A percentile compares a stretch with the other conserved stretches of the same genome.
Evolutionary conservation across 2,329 filamentous ascomycete species (phyloP).

Genomic region (Colletotrichum spaethianum): DNA sequence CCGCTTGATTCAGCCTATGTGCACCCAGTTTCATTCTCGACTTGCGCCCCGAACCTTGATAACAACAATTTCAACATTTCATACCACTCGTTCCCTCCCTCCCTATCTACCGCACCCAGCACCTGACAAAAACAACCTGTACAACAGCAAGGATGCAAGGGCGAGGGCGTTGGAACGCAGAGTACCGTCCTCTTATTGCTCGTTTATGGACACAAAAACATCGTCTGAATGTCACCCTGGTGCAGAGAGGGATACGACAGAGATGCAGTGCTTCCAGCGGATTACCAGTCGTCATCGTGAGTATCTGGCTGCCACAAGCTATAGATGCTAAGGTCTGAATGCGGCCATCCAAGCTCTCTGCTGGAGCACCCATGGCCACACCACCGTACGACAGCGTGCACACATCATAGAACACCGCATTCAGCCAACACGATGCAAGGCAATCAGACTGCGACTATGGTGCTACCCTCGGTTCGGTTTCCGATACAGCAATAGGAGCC

Average conservation of each 20-base stretch:
- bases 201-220: constrained; percentile 1
- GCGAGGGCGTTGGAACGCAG: constrained; percentile 33
- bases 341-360: constrained; percentile 4
- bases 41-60: neutral
- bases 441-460: neutral
- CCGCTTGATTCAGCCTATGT: constrained; percentile 1
- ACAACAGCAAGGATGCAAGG: constrained; percentile 33
- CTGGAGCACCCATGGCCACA: constrained; percentile 6
- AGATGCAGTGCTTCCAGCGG: constrained; percentile 3
- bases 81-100: constrained; percentile 1
- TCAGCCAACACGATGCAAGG: neutral
- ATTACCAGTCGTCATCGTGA: constrained; percentile 1
- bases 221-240: constrained; percentile 19
- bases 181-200: neutral
- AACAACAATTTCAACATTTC: neutral
- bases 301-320: neutral
- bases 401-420: constrained; percentile 1
- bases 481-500: neutral
- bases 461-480: neutral
- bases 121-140: constrained; percentile 15
- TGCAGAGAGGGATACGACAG: constrained; percentile 6
- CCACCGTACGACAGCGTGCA: neutral
- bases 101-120: constrained; percentile 15
- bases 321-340: neutral
- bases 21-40: constrained; percentile 16